Evolutionary conservation across 208 protist species (phyloP).

Genomic region (Angomonas ambiguus): DNA sequence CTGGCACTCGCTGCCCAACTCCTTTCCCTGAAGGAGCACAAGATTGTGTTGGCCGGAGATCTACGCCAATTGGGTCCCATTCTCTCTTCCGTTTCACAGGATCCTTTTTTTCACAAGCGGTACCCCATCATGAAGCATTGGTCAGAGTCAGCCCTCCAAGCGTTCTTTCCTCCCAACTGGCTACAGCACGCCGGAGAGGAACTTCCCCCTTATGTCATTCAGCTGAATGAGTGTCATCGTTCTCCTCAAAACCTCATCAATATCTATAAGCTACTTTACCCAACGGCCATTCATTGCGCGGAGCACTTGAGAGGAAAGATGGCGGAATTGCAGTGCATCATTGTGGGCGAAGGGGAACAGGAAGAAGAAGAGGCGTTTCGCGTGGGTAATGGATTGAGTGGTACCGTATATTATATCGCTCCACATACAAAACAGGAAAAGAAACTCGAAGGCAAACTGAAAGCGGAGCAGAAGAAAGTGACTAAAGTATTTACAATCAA

Average conservation of each 20-base stretch:
- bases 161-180: not conserved
- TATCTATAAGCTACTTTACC: not conserved
- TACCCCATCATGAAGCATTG: constrained; percentile 2
- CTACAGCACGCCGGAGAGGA: not conserved
- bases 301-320: not conserved
- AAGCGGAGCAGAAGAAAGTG: not conserved
- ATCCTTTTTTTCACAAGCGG: not conserved
- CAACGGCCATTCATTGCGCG: not conserved
- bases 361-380: not conserved
- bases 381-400: not conserved
- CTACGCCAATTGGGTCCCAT: constrained; percentile 21
- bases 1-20: constrained; percentile 7
- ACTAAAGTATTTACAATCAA: constrained; percentile 15
- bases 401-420: not conserved
- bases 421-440: constrained; percentile 16
- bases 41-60: constrained; percentile 17
- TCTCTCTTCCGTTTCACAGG: not conserved
- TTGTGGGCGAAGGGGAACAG: not conserved
- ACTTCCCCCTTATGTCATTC: constrained; percentile 7
- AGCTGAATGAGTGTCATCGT: constrained; percentile 15
- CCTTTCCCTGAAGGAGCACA: constrained; percentile 9
- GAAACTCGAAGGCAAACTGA: constrained; percentile 1
- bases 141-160: constrained; percentile 10
- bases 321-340: not conserved
- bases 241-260: constrained; percentile 6